Percentiles rank a stretch among this genome's conserved stretches.
Evolutionary conservation across 2,329 filamentous ascomycete species (phyloP).

Genomic region (Neodidymelliopsis sp.): DNA sequence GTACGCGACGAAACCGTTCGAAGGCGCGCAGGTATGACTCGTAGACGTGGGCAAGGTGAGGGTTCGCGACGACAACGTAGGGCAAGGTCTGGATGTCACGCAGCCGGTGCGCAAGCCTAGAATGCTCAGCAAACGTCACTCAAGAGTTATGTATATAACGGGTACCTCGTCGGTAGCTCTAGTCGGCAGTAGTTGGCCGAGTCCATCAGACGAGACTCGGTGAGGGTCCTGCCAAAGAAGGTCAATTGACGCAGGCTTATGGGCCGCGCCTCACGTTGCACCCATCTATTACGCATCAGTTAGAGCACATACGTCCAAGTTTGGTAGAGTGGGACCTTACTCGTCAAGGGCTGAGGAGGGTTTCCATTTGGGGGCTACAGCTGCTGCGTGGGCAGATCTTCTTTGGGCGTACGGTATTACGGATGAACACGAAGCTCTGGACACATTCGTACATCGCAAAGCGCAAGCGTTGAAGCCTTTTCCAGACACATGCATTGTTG

Average conservation of each 20-base stretch:
- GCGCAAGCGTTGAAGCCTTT: conserved; percentile 15
- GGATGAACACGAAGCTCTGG: conserved; percentile 20
- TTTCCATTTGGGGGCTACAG: conserved; percentile 62
- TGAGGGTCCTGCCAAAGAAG: conserved; percentile 94
- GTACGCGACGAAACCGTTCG: conserved; percentile 83
- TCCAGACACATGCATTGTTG: conserved; percentile 27
- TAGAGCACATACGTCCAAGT: neutral
- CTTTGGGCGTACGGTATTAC: neutral
- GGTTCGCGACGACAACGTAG: conserved; percentile 95
- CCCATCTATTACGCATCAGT: conserved; percentile 71
- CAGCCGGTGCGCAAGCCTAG: conserved; percentile 86
- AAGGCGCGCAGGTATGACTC: conserved; percentile 98
- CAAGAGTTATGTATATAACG: neutral
- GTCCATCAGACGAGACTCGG: conserved; percentile 85
- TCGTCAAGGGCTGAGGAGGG: conserved; percentile 67
- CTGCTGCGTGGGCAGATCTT: conserved; percentile 35
- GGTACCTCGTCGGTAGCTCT: conserved; percentile 83
- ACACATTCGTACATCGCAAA: neutral
- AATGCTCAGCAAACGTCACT: conserved; percentile 21
- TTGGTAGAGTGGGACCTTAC: conserved; percentile 50
- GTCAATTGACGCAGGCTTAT: conserved; percentile 96
- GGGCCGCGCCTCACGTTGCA: conserved; percentile 88
- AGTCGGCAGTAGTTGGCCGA: conserved; percentile 98
- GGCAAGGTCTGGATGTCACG: conserved; percentile 97
- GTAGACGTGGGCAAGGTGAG: conserved; percentile 92